phyloP scores from a whole-genome alignment of 768 basidiomycete species.

The Mycena polygramma region DNA sequence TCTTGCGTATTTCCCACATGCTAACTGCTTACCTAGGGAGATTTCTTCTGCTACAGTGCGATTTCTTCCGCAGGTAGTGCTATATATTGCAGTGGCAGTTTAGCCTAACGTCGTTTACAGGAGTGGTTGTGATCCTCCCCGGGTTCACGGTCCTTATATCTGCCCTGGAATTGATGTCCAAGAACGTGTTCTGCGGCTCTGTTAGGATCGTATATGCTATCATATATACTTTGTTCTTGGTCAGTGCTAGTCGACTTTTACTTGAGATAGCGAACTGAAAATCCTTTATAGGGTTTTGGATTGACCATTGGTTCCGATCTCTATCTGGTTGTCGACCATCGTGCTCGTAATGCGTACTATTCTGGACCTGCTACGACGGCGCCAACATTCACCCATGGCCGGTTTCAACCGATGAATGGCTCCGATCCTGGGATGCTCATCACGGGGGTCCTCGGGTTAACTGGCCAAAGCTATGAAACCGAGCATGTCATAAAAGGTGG shows the following conservation, averaged over 20 bases:
- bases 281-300: slow-evolving; percentile 75
- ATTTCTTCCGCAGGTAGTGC: slow-evolving; percentile 81
- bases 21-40: slow-evolving; percentile 48
- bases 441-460: slow-evolving; percentile 62
- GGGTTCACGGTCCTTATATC: slow-evolving; percentile 79
- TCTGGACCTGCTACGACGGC: slow-evolving; percentile 54
- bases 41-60: slow-evolving; percentile 90
- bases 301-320: slow-evolving; percentile 87
- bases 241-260: slow-evolving; percentile 44
- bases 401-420: slow-evolving; percentile 64
- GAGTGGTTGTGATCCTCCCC: slow-evolving; percentile 89
- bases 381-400: slow-evolving; percentile 66
- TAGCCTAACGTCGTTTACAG: slow-evolving; percentile 7
- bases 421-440: slow-evolving; percentile 51
- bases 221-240: slow-evolving; percentile 87
- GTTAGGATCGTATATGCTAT: slow-evolving; percentile 89
- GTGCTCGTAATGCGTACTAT: slow-evolving; percentile 66
- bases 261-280: slow-evolving; percentile 6
- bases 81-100: background rate
- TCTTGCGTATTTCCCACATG: background rate
- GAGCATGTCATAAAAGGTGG: slow-evolving; percentile 67
- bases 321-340: slow-evolving; percentile 77
- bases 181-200: slow-evolving; percentile 84
- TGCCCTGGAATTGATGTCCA: slow-evolving; percentile 84
- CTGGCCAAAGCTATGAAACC: slow-evolving; percentile 48